Evolutionary conservation across 257 asterid genomes (phyloP), one percentile per base, ranked within the genome.

Genomic region (Mitragyna speciosa): DNA sequence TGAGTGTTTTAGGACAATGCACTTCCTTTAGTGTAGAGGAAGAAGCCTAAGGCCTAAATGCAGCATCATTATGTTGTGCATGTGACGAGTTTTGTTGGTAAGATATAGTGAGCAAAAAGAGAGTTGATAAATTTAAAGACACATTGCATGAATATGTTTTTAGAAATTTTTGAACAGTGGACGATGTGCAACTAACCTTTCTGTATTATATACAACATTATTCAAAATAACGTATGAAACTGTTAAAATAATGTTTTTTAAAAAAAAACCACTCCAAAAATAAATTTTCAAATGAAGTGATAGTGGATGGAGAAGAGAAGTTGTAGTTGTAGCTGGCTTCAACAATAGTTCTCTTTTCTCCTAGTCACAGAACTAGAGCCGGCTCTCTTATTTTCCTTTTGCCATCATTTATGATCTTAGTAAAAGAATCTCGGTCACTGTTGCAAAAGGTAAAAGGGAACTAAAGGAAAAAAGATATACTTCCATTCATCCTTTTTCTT

Each of bases 391-490:
- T 56, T 77, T 64, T 14, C 39, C 69, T 61, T 76, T 0, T 73
- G 51, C 66, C 68, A 77, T 65, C 54, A 77, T 82, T 77, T 87
- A 82, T 87, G 80, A 80, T 31, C 82, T 70, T 84, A 20, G 80
- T 80, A 19, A 82, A 84, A 84, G 90, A 82, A 87, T 78, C 82
- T 78, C 24, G 33, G 16, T 70, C 56, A 71, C 72, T 47, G 82
- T 48, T 70, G 76, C 51, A 16, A 81, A 83, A 78, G 72, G 76
- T 64, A 51, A 82, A 64, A 72, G 70, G 56, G 69, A 52, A 58
- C 39, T 65, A 73, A 43, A 80, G 70, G 73, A 65, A 75, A 59
- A 73, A 72, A 59, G 39, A 75, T 30, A 61, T 61, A 48, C 51
- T 49, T 26, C 54, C 56, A 45, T n/a, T 56, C 31, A 58, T 7